Evolutionary conservation across 768 basidiomycete genomes (phyloP).

Genomic region (Tricholoma furcatifolium): DNA sequence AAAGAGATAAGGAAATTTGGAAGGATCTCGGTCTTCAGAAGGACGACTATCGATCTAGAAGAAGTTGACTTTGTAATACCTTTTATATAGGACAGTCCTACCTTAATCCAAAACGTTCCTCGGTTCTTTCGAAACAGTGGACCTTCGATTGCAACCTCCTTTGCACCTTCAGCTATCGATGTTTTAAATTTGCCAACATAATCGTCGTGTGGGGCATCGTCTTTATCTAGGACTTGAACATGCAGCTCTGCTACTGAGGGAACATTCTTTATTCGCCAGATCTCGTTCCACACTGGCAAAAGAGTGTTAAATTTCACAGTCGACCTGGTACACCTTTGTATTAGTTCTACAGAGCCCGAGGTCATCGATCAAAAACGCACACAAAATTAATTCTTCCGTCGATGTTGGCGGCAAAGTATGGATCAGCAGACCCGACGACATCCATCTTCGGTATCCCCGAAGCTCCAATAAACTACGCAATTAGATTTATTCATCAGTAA

Average conservation of each 20-base stretch:
- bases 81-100: conserved; percentile 22
- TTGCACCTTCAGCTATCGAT: conserved; percentile 51
- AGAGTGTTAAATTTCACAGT: conserved; percentile 57
- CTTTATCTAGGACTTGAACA: conserved; percentile 71
- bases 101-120: conserved; percentile 73
- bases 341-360: not conserved
- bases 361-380: conserved; percentile 36
- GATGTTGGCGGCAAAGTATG: conserved; percentile 69
- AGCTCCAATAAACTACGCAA: conserved; percentile 64
- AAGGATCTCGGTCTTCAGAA: conserved; percentile 36
- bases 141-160: conserved; percentile 63
- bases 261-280: conserved; percentile 73
- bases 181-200: conserved; percentile 64
- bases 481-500: not conserved
- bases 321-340: conserved; percentile 42
- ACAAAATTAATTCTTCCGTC: conserved; percentile 64
- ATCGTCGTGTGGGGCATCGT: conserved; percentile 57
- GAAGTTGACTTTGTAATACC: not conserved
- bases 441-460: conserved; percentile 70
- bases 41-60: conserved; percentile 56
- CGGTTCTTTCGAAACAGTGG: conserved; percentile 44
- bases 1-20: conserved; percentile 57
- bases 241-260: conserved; percentile 57
- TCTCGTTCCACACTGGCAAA: conserved; percentile 73
- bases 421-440: conserved; percentile 60